Evolutionary conservation across 2,329 filamentous ascomycete species (phyloP).

Genomic region (Phialophora verrucosa): DNA sequence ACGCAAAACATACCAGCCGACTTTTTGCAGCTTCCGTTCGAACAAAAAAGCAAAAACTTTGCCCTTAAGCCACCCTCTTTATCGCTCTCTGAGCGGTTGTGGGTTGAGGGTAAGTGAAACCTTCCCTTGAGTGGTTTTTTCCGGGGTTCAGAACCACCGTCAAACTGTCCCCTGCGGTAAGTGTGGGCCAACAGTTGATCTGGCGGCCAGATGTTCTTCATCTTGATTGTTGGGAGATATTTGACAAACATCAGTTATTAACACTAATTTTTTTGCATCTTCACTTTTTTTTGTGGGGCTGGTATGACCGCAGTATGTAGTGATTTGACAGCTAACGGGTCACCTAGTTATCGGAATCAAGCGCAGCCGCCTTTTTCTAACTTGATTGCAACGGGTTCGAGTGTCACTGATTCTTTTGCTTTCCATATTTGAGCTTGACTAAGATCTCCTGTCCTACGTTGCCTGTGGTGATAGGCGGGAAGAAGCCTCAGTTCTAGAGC

Average conservation of each 20-base stretch:
- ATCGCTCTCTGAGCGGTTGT: neutral
- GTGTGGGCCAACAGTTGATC: neutral
- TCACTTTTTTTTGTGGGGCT: too few species aligned
- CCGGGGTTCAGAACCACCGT: neutral
- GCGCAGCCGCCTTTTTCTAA: neutral
- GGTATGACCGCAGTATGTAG: neutral
- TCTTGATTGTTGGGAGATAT: neutral
- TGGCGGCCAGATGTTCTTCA: neutral
- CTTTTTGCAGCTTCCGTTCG: neutral
- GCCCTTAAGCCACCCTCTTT: neutral
- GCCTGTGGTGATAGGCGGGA: neutral
- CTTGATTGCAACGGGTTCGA: neutral
- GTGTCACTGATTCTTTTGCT: neutral
- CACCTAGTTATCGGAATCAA: neutral
- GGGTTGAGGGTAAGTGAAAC: neutral
- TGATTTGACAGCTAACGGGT: neutral
- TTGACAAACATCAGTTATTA: neutral
- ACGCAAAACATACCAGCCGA: neutral
- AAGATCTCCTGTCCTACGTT: neutral
- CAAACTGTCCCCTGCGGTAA: neutral
- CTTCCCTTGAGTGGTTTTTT: neutral
- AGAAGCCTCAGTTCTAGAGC: neutral
- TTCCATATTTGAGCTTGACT: neutral
- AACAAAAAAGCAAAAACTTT: conserved; percentile 4
- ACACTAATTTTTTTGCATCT: neutral